Base-by-base conservation (phyloP, 2,329 filamentous ascomycete genomes). In the Monosporascus sp. region DNA sequence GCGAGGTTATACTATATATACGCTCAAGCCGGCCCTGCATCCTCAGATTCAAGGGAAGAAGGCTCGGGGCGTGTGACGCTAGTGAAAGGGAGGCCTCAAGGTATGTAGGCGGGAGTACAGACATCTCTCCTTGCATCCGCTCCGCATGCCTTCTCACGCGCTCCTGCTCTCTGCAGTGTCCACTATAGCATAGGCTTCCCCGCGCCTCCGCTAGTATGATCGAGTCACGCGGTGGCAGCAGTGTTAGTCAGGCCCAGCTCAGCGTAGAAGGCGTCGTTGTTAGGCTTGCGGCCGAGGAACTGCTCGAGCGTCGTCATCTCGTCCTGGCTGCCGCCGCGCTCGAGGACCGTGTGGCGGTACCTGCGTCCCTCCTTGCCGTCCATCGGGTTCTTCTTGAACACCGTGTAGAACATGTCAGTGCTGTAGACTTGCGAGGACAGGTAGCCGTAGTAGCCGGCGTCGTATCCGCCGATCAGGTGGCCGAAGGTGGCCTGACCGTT, bases 371-470 rank as follows among this genome's bases (percentile, higher is more conserved):
- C 83, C 59, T 80, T 81, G 35, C 77, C 78, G 67, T 91, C 82
- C 88, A 93, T 91, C 0, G 89, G 89, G 67, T 92, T 78, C 60
- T 81, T 76, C 74, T 87, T 85, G 74, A 94, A 94, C 47, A 88
- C 85, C 0, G 81, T 81, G 71, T 89, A 84, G 76, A 93, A 95
- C 88, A 95, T 93, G 70, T 95, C 89, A 25, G 87, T 81, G 22
- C 85, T 89, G 72, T 92, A 94, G 18, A 94, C 90, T 68, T 90
- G 82, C 1, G 86, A 90, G 58, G 82, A 87, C 37, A 87, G 72
- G 65, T 87, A 88, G 62, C 84, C 83, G 69, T 94, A 94, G 73
- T 93, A 93, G 44, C 89, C 88, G 31, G 89, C 89, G 68, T 93
- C 89, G 64, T 94, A 94, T 2, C 89, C 89, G 50, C 88, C 88